phyloP scores from a whole-genome alignment of 257 asterid genomes.

The Salvia rosmarinus region DNA sequence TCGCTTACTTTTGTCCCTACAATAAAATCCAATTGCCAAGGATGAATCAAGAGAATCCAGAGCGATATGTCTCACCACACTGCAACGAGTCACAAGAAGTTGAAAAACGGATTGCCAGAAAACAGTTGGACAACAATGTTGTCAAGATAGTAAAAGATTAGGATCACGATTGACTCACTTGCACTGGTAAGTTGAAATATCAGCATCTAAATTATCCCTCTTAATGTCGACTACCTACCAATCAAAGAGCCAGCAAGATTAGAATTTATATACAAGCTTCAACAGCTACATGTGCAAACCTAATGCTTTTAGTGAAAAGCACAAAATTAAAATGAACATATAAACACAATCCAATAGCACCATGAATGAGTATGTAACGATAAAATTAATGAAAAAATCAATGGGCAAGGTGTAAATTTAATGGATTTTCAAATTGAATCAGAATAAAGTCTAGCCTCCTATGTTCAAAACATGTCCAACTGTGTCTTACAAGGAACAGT shows the following conservation, averaged over 20 bases:
- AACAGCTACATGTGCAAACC: slow-evolving; percentile 12
- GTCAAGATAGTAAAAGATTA: not conserved
- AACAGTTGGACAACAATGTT: not conserved
- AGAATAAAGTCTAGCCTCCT: not conserved
- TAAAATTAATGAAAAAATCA: no score
- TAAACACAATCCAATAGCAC: not conserved
- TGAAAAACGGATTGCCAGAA: slow-evolving; percentile 18
- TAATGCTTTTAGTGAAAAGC: not conserved
- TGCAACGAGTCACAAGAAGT: slow-evolving; percentile 40
- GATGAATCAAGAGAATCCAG: slow-evolving; percentile 92
- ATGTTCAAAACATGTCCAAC: not conserved
- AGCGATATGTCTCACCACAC: slow-evolving; percentile 71
- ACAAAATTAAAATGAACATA: slow-evolving; percentile 1
- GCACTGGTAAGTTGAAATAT: slow-evolving; percentile 83
- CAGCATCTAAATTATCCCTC: slow-evolving; percentile 55
- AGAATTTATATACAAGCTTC: not conserved
- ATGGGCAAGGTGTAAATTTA: no score
- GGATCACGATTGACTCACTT: slow-evolving; percentile 56
- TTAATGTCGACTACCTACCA: slow-evolving; percentile 69
- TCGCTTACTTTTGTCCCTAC: slow-evolving; percentile 69
- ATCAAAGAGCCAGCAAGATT: slow-evolving; percentile 27
- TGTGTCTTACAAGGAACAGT: not conserved
- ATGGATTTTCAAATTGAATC: not conserved
- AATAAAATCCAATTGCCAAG: slow-evolving; percentile 86
- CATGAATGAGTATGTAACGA: not conserved